Conservation (phyloP, 2,329 filamentous ascomycete species). For the Amphichorda felina region DNA sequence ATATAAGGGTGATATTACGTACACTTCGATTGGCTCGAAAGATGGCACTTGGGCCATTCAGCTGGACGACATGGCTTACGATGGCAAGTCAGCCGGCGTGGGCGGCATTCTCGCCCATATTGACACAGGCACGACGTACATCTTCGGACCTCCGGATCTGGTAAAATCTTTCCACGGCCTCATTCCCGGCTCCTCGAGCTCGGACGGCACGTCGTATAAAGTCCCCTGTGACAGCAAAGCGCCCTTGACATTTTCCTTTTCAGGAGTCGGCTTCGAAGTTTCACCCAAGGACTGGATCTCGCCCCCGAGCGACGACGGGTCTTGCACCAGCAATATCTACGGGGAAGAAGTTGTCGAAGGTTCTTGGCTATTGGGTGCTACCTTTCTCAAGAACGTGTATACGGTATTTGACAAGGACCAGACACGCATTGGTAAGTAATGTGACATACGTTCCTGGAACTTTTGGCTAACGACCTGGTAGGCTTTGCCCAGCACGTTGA, state of each 20-base stretch:
- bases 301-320: constrained; percentile 25
- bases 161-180: constrained; percentile 55
- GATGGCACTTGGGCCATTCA: constrained; percentile 55
- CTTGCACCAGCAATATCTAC: constrained; percentile 62
- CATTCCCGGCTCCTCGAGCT: constrained; percentile 48
- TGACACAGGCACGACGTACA: constrained; percentile 74
- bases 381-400: constrained; percentile 86
- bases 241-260: constrained; percentile 54
- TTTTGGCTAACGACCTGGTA: constrained; percentile 1
- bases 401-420: constrained; percentile 70
- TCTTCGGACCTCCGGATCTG: constrained; percentile 58
- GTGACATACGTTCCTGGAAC: not conserved
- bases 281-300: constrained; percentile 61
- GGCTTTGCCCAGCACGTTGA: constrained; percentile 3
- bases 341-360: constrained; percentile 54
- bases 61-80: constrained; percentile 52
- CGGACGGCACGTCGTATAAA: constrained; percentile 50
- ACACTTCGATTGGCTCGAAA: constrained; percentile 36
- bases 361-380: constrained; percentile 73
- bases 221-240: constrained; percentile 61
- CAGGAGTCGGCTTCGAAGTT: constrained; percentile 53
- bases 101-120: constrained; percentile 55
- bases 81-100: constrained; percentile 45
- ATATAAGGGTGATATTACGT: constrained; percentile 57
- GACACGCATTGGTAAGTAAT: constrained; percentile 46